Evolutionary conservation across 1,284 basidiomycete species (phyloP).

Genomic region (Cryptococcus hybrid): DNA sequence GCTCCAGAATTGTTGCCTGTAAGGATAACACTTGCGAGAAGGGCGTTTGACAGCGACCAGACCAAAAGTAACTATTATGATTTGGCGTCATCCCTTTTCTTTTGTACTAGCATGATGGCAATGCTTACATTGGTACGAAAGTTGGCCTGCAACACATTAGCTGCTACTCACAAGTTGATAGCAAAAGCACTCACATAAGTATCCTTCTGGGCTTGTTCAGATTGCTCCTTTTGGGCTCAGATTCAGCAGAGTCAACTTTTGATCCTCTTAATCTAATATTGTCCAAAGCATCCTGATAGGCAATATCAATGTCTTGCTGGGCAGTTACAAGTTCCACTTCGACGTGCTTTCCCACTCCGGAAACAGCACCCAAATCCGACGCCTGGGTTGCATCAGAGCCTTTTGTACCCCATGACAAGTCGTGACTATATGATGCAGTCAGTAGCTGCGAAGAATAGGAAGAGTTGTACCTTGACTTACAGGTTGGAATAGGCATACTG

Average conservation of each 20-base stretch:
- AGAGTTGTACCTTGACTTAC: slow-evolving; percentile 51
- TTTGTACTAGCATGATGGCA: slow-evolving; percentile 2
- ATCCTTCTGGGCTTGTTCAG: slow-evolving; percentile 73
- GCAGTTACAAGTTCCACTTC: slow-evolving; percentile 85
- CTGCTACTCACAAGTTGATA: too few species aligned
- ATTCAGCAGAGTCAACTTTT: slow-evolving; percentile 32
- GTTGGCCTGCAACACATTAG: slow-evolving; percentile 53
- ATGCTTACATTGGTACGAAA: slow-evolving; percentile 79
- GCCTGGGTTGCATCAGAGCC: slow-evolving; percentile 62
- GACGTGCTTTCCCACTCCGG: slow-evolving; percentile 64
- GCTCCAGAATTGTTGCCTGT: slow-evolving; percentile 63
- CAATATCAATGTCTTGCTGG: slow-evolving; percentile 79
- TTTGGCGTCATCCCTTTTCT: background rate
- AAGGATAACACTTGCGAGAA: slow-evolving; percentile 83
- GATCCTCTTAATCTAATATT: slow-evolving; percentile 59
- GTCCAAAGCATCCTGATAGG: slow-evolving; percentile 84
- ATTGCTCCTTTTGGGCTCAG: slow-evolving; percentile 51
- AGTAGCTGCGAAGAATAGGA: background rate
- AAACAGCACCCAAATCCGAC: slow-evolving; percentile 70
- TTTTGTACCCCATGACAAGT: slow-evolving; percentile 84
- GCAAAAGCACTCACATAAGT: slow-evolving; percentile 51
- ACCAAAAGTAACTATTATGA: slow-evolving; percentile 35
- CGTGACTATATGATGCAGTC: slow-evolving; percentile 53
- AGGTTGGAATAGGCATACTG: slow-evolving; percentile 59
- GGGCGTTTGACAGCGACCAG: slow-evolving; percentile 55